A percentile compares a stretch with the other conserved stretches of the same genome.
These are phyloP conservation scores for Umbellularia californica DNA, from an alignment of 164 flowering plant species.

Conservation along the genomic window DNA sequence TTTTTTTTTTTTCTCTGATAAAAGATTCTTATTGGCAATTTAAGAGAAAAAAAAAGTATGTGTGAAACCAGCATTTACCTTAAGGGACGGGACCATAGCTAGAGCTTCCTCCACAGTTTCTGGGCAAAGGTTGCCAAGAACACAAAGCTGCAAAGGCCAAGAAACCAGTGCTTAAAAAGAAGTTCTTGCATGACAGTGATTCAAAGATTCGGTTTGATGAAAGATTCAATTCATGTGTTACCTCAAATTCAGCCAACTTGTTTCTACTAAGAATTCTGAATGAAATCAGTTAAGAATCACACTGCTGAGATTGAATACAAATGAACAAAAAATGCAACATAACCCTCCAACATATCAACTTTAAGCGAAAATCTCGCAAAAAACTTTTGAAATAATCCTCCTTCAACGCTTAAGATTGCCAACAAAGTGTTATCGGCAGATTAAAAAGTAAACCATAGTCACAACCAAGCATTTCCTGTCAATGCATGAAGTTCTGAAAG, in stretches of 20 bases:
- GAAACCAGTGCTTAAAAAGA: background rate
- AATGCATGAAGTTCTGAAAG: too few species aligned
- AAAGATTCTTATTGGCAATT: too few species aligned
- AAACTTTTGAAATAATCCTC: too few species aligned
- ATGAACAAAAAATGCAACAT: too few species aligned
- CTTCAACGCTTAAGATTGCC: too few species aligned
- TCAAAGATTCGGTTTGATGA: background rate
- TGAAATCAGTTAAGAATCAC: conserved; percentile 42
- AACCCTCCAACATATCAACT: too few species aligned
- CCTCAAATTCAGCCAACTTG: conserved; percentile 95
- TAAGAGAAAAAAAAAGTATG: too few species aligned
- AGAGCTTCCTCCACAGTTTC: conserved; percentile 98
- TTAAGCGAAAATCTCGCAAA: too few species aligned
- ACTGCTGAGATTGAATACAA: background rate
- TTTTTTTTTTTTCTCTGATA: too few species aligned
- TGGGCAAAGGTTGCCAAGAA: conserved; percentile 96
- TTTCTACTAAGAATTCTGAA: conserved; percentile 84
- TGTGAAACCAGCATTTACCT: conserved; percentile 35
- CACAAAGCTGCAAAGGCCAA: conserved; percentile 71
- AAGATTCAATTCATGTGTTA: conserved; percentile 18
- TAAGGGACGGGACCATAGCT: conserved; percentile 95
- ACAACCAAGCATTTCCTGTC: too few species aligned
- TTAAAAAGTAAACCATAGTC: too few species aligned
- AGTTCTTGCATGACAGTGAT: background rate
- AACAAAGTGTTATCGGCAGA: too few species aligned